Conservation (phyloP, 2,329 filamentous ascomycete genomes). For the Arthrobotrys megalospora region DNA sequence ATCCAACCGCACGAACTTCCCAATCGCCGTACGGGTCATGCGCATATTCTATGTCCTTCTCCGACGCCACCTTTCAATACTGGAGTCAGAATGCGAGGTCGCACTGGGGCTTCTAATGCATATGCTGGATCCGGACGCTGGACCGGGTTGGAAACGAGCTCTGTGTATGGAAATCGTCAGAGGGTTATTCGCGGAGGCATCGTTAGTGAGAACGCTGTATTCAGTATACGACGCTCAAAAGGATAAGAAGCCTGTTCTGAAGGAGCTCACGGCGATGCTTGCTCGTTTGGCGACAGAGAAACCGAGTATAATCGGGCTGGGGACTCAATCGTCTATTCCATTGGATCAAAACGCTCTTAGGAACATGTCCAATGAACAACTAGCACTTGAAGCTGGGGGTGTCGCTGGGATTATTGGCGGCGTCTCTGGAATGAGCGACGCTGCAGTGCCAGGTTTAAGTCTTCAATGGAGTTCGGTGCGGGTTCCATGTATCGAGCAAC, state of each 20-base stretch:
- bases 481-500: slow-evolving; percentile 90
- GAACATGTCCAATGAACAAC: slow-evolving; percentile 80
- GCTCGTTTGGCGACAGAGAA: slow-evolving; percentile 95
- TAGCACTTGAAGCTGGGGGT: slow-evolving; percentile 89
- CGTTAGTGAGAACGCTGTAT: slow-evolving; percentile 84
- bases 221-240: slow-evolving; percentile 81
- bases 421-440: slow-evolving; percentile 77
- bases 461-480: slow-evolving; percentile 90
- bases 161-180: slow-evolving; percentile 93
- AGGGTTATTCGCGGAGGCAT: slow-evolving; percentile 85
- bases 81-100: slow-evolving; percentile 85
- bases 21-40: slow-evolving; percentile 84
- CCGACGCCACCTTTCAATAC: slow-evolving; percentile 80
- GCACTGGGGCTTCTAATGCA: slow-evolving; percentile 86
- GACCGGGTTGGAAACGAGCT: slow-evolving; percentile 85
- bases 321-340: slow-evolving; percentile 88
- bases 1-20: slow-evolving; percentile 83
- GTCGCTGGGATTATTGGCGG: slow-evolving; percentile 88
- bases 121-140: slow-evolving; percentile 85
- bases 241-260: slow-evolving; percentile 81
- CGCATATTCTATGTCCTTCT: slow-evolving; percentile 87
- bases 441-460: slow-evolving; percentile 82
- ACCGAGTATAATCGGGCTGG: slow-evolving; percentile 87
- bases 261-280: slow-evolving; percentile 86
- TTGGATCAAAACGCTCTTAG: slow-evolving; percentile 73